Conservation (phyloP, 1,284 basidiomycete species). For the Exsudoporus floridanus region DNA sequence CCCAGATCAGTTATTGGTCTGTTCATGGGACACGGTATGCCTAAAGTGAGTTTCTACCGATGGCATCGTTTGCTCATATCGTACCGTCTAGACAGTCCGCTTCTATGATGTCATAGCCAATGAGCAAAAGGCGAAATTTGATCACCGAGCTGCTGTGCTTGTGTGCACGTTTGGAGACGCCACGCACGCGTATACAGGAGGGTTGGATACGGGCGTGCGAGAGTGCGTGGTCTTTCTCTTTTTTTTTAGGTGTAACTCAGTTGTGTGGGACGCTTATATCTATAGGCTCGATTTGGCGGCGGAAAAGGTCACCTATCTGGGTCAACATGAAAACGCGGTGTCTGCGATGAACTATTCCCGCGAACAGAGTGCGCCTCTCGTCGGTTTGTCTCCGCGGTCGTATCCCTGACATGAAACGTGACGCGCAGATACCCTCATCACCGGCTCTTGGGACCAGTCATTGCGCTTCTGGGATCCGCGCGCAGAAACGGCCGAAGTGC, state of each 20-base stretch:
- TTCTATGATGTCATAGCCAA: slow-evolving; percentile 67
- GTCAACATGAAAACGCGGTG: slow-evolving; percentile 65
- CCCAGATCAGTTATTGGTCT: slow-evolving; percentile 73
- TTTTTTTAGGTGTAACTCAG: background rate
- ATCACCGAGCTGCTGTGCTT: slow-evolving; percentile 75
- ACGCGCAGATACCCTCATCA: slow-evolving; percentile 64
- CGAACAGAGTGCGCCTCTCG: slow-evolving; percentile 47
- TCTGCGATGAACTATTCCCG: slow-evolving; percentile 61
- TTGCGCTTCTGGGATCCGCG: slow-evolving; percentile 87
- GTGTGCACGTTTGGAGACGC: slow-evolving; percentile 64
- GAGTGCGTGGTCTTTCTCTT: slow-evolving; percentile 47
- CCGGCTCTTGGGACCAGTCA: slow-evolving; percentile 90
- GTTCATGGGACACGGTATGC: slow-evolving; percentile 88
- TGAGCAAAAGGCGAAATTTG: slow-evolving; percentile 71
- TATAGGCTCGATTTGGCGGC: slow-evolving; percentile 60
- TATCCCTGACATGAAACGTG: background rate
- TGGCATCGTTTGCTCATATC: background rate
- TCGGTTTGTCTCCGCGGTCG: background rate
- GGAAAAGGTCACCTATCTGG: slow-evolving; percentile 62
- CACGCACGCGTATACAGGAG: slow-evolving; percentile 67
- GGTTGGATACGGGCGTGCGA: slow-evolving; percentile 71
- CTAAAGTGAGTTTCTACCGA: background rate
- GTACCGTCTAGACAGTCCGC: slow-evolving; percentile 58
- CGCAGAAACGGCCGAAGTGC: slow-evolving; percentile 53
- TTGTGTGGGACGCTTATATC: background rate